Evolutionary conservation across 169 alveolate species (phyloP), one percentile per base, ranked within the genome.

Genomic region (Plasmodium sp.): DNA sequence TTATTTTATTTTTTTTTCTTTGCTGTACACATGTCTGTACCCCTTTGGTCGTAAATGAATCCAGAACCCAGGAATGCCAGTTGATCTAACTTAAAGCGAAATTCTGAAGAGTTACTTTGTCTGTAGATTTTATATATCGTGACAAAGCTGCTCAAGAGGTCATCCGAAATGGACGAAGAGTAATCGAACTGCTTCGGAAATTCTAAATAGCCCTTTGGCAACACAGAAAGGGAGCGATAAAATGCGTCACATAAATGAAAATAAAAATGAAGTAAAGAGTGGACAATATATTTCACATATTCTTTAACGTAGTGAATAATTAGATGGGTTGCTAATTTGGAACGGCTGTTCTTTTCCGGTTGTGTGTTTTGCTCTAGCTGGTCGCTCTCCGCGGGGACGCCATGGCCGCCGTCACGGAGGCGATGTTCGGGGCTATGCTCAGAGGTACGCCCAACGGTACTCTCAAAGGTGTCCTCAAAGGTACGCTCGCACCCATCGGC

Each of bases 1-100:
- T 75, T 72, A 36, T 36, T 36, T 22, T 22, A 22, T 22, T 22
- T 74, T 74, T 74, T 75, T 75, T 74, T 34, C 33, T 10, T 6
- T 67, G 77, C 39, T 67, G 62, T 51, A 0, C 62, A 67, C 7
- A 67, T 75, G 34, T 84, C 67, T 45, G 51, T 86, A 86, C 93
- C 93, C 31, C 81, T 74, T 74, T 77, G 51, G 85, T 86, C 85
- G 81, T 71, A 86, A 43, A 86, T 86, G 51, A 86, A 86, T 77
- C 88, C 93, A 3, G 93, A 86, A n/a, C 93, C 93, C 51, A 86
- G 6, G 51, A 75, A 86, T 86, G 79, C 27, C 62, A 86, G 71
- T 36, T 86, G 56, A 36, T 86, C 93, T 48, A 75, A 36, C 48
- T 39, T 86, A 77, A 86, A 77, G 67, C 18, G 31, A 77, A 34